These are phyloP conservation scores for Guillardia theta DNA, from an alignment of 78 protist genomes.

Conservation along the genomic window DNA sequence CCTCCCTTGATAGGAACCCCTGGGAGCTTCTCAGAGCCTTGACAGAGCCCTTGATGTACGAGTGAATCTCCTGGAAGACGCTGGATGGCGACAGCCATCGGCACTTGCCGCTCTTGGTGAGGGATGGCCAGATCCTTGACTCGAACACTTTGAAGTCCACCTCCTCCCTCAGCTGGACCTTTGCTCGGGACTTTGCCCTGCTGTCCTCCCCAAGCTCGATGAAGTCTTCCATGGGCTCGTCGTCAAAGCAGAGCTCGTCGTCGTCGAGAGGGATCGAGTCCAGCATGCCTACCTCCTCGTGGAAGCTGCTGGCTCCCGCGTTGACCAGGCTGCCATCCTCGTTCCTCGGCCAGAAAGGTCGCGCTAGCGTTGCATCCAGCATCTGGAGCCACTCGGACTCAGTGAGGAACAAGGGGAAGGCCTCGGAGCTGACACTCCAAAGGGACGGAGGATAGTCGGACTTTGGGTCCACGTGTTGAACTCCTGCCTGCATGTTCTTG, in stretches of 20 bases:
- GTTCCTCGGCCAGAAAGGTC: constrained; percentile 35
- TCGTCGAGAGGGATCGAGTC: constrained; percentile 1
- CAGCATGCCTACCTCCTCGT: background rate
- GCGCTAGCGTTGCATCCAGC: constrained; percentile 34
- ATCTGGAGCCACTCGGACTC: constrained; percentile 15
- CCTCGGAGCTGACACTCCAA: background rate
- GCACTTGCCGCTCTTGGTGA: background rate
- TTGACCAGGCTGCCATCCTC: background rate
- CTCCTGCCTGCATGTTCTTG: background rate
- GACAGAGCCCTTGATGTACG: constrained; percentile 43
- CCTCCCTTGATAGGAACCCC: constrained; percentile 9
- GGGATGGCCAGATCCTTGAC: background rate
- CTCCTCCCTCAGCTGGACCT: background rate
- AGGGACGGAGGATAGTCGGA: background rate
- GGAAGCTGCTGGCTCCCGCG: background rate
- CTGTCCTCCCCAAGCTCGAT: background rate
- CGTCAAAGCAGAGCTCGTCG: background rate
- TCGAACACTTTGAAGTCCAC: background rate
- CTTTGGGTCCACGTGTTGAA: background rate
- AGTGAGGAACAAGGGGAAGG: constrained; percentile 35
- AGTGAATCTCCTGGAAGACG: background rate
- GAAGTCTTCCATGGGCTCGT: background rate
- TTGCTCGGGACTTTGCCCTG: background rate
- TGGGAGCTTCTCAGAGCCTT: background rate
- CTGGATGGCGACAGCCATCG: background rate